These are phyloP conservation scores for Phellopilus nigrolimitatus DNA, from an alignment of 1,284 basidiomycete genomes.

Conservation along the genomic window DNA sequence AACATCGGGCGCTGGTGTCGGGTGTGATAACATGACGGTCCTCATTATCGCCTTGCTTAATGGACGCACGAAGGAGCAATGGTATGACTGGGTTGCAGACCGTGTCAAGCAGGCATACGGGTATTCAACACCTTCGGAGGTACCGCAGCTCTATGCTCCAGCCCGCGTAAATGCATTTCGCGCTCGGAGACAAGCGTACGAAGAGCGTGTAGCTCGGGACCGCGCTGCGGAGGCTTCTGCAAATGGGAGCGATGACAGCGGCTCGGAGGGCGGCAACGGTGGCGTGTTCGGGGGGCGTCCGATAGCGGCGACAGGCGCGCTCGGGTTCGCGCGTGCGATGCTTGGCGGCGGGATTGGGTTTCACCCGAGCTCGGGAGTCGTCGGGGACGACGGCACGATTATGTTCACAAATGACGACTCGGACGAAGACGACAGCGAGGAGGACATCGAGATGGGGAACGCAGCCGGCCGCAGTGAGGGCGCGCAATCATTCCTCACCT, in stretches of 20 bases:
- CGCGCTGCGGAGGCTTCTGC: conserved; percentile 22
- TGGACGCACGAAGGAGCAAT: conserved; percentile 86
- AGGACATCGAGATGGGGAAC: conserved; percentile 19
- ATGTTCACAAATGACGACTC: conserved; percentile 57
- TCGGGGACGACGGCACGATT: conserved; percentile 42
- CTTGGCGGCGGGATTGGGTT: conserved; percentile 57
- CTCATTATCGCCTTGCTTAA: conserved; percentile 86
- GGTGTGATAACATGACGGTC: conserved; percentile 99
- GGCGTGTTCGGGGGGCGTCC: conserved; percentile 13
- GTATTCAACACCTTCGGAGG: conserved; percentile 62
- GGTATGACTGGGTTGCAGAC: conserved; percentile 89
- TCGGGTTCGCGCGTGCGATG: conserved; percentile 27
- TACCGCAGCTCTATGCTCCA: conserved; percentile 65
- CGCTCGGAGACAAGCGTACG: conserved; percentile 48
- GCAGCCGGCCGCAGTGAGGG: conserved; percentile 28
- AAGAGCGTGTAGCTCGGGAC: conserved; percentile 49
- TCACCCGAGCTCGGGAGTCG: conserved; percentile 44
- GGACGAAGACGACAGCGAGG: conserved; percentile 38
- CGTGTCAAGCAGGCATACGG: conserved; percentile 75
- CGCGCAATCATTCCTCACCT: conserved; percentile 11
- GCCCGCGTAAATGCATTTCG: conserved; percentile 56
- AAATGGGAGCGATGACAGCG: not conserved
- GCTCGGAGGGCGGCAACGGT: not conserved
- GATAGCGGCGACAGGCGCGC: conserved; percentile 1
- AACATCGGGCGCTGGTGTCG: conserved; percentile 86